phyloP scores from a whole-genome alignment of 2,329 filamentous ascomycete species.

The Dendrostoma leiphaemia region DNA sequence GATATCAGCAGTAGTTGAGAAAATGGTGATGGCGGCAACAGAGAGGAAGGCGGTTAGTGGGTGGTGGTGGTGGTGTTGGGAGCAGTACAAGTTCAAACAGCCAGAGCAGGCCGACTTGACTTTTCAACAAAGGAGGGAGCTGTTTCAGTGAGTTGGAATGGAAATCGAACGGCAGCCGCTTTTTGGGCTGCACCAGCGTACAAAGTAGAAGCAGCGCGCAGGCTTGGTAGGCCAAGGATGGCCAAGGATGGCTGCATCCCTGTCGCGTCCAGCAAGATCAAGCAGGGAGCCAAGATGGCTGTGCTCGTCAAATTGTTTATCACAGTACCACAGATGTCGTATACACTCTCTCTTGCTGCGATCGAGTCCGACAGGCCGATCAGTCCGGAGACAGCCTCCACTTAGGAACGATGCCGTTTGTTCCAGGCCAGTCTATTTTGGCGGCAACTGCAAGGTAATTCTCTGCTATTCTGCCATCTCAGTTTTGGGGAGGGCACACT shows the following conservation, averaged over 20 bases:
- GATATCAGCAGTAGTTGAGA: not conserved
- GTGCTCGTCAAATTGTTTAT: not conserved
- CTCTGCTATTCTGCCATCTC: no score
- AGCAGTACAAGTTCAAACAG: not conserved
- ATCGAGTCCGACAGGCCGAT: not conserved
- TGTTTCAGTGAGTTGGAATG: not conserved
- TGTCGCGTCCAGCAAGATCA: not conserved
- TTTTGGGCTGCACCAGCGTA: not conserved
- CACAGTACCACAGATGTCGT: not conserved
- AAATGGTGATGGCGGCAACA: not conserved
- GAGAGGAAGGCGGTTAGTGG: no score
- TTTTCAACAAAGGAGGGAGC: not conserved
- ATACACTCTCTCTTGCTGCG: not conserved
- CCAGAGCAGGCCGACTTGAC: not conserved
- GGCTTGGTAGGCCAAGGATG: not conserved
- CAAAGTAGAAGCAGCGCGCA: not conserved
- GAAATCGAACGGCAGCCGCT: not conserved
- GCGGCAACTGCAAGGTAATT: no score
- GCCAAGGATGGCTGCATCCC: not conserved
- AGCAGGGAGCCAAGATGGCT: constrained; percentile 1
- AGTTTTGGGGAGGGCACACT: no score
- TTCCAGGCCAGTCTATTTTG: no score
- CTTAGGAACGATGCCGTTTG: not conserved
- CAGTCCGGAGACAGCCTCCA: not conserved
- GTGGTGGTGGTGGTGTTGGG: not conserved